A percentile compares a stretch with the other conserved stretches of the same genome.
These are phyloP conservation scores for Syncephalastrum contaminatum DNA, from an alignment of 371 early-diverging fungal species.

Conservation along the genomic window DNA sequence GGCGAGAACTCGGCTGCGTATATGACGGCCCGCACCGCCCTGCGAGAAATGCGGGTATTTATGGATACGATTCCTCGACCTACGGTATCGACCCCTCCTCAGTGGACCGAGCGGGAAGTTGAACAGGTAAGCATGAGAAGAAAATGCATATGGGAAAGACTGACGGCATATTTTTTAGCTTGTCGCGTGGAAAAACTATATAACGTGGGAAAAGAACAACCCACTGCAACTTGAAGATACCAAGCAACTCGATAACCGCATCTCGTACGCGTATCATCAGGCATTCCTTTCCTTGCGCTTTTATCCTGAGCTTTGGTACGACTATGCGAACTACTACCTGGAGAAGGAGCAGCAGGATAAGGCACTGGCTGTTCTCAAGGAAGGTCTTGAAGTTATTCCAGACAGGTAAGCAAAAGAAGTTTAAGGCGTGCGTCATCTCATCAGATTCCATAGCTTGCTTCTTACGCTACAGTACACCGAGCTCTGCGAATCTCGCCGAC, in stretches of 20 bases:
- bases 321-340: conserved; percentile 65
- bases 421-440: conserved; percentile 7
- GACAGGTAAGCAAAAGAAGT: conserved; percentile 50
- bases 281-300: conserved; percentile 79
- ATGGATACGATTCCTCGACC: conserved; percentile 71
- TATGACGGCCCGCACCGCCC: conserved; percentile 90
- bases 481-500: conserved; percentile 75
- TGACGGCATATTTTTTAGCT: conserved; percentile 31
- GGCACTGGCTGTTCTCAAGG: conserved; percentile 69
- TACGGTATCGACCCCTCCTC: conserved; percentile 76
- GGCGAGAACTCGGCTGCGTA: conserved; percentile 83
- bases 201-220: conserved; percentile 90
- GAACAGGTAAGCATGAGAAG: conserved; percentile 46
- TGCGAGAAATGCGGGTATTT: conserved; percentile 74
- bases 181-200: conserved; percentile 80
- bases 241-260: conserved; percentile 61
- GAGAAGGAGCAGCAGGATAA: conserved; percentile 72
- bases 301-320: conserved; percentile 89
- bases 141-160: not conserved
- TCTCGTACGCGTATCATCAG: conserved; percentile 85
- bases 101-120: conserved; percentile 76
- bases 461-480: conserved; percentile 88
- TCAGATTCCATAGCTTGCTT: conserved; percentile 51
- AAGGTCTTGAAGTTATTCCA: conserved; percentile 76
- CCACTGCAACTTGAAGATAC: conserved; percentile 79